Base-by-base conservation (phyloP, 345 rosid species). In the Sonneratia alba region DNA sequence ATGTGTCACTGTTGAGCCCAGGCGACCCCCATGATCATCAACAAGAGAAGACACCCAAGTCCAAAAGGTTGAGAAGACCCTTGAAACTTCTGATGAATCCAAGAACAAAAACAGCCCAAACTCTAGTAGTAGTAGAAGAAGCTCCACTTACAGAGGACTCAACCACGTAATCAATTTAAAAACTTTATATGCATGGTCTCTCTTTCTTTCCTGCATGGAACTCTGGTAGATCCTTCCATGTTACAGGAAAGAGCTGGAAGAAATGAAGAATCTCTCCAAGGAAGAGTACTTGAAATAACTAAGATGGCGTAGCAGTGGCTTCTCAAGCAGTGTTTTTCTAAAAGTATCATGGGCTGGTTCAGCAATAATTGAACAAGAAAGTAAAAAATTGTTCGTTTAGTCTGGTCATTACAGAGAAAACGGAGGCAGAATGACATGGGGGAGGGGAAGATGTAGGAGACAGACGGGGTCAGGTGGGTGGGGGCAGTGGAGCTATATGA, bases 81-180 rank as follows among this genome's bases (percentile, higher is more conserved):
- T 70, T 61, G 57, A 71, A 38, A 27, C 32, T 27, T 27, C 32
- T 1, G 32, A 27, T 1, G 32, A 27, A 27, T 27, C 32, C 32
- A 27, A 27, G 47, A 76, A 70, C 56, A 79, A 73, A 7, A 79
- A 67, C 24, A 77, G 63, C 67, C 77, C 79, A 47, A 79, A 9
- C 72, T 49, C 76, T 0, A 47, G 63, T 42, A 66, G 85, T 9
- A 78, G 81, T 32, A 72, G 85, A 71, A 79, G 98, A 79, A 96
- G 98, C 86, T 96, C 99, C 72, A 80, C 87, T 66, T 90, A 90
- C 88, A 88, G 98, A 84, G 98, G 99, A 76, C 98, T 96, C 81
- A 27, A 96, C 98, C 66, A 86, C 97, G 97, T 88, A 67, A 27
- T 27, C 32, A 27, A 27, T 27, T 27, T 27, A 27, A 27, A 0